Evolutionary conservation across 306 rosid species (phyloP), one percentile per base, ranked within the genome.

Genomic region (Fragaria vesca): DNA sequence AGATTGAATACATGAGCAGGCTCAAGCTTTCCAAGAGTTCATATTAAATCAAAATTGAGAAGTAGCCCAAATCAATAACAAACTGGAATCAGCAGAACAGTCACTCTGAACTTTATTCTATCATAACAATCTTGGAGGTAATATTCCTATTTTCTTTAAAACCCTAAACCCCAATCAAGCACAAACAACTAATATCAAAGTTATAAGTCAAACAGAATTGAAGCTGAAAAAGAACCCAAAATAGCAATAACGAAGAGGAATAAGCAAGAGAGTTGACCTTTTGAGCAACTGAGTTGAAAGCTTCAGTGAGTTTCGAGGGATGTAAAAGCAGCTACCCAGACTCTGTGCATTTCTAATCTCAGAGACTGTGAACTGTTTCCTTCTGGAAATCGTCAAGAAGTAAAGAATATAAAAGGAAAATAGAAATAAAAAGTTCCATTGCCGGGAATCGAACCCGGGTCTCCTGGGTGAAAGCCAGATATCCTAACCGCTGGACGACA

Each of bases 401-500:
- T 13, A 1, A 13, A 62, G 7, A 12, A 26, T 5, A 26, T 13
- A 4, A 6, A 21, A 10, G 11, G 0, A 65, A 6, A 16, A 17
- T 2, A 10, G 20, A 32, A 18, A 3, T 0, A 21, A 72, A 58
- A 81, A 24, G 0, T 92, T 91, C 93, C 90, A 76, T 81, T 90
- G 97, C 96, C 93, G 96, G 92, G 93, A 92, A 92, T 92, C 93
- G 96, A 92, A 94, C 94, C 95, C 96, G 90, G 97, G 94, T 90
- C 96, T 86, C 90, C 94, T 89, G 92, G 95, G 96, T 92, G 97
- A 94, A 92, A 94, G 96, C 94, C 96, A 90, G 93, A 94, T 80
- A 90, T 94, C 97, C 94, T 94, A 94, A 90, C 95, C 93, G 93
- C 97, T 94, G 96, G 97, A 92, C 94, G 94, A 94, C 94, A 92